phyloP scores from a whole-genome alignment of 495 filamentous ascomycete genomes.

The Annulohypoxylon moriforme region DNA sequence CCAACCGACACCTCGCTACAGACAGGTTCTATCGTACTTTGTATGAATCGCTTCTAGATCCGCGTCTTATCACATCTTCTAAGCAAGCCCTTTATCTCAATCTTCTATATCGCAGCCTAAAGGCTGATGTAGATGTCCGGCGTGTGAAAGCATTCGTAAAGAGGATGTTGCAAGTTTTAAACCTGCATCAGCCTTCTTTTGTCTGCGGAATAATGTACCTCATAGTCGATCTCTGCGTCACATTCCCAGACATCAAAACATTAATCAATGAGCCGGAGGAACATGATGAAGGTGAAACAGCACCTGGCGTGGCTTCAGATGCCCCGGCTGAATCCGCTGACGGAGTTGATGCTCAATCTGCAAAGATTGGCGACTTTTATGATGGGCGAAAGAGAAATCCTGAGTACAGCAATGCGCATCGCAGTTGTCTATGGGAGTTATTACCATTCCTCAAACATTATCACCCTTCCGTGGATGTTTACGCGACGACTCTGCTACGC shows the following conservation, averaged over 20 bases:
- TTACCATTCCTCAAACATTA: conserved; percentile 83
- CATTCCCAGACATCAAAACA: conserved; percentile 77
- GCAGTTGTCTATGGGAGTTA: conserved; percentile 93
- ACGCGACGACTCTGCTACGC: conserved; percentile 74
- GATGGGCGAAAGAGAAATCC: conserved; percentile 92
- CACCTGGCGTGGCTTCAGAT: conserved; percentile 36
- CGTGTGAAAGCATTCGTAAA: conserved; percentile 96
- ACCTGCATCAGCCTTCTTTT: conserved; percentile 90
- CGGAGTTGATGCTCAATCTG: conserved; percentile 14
- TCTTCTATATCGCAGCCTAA: conserved; percentile 85
- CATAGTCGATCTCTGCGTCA: conserved; percentile 79
- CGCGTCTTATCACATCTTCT: conserved; percentile 85
- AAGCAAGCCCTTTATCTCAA: conserved; percentile 97
- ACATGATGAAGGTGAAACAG: conserved; percentile 57
- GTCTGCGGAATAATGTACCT: conserved; percentile 90
- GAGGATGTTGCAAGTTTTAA: conserved; percentile 85
- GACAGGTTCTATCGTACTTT: conserved; percentile 95
- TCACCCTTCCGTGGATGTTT: conserved; percentile 95
- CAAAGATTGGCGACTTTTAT: conserved; percentile 60
- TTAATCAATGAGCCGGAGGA: conserved; percentile 80
- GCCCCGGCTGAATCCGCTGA: conserved; percentile 19
- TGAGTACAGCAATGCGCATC: conserved; percentile 88
- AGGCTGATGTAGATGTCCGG: conserved; percentile 84
- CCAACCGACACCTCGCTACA: conserved; percentile 76
- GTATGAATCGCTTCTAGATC: conserved; percentile 94